Evolutionary conservation across 2,329 filamentous ascomycete genomes (phyloP).

Genomic region (Xylaria sp.): DNA sequence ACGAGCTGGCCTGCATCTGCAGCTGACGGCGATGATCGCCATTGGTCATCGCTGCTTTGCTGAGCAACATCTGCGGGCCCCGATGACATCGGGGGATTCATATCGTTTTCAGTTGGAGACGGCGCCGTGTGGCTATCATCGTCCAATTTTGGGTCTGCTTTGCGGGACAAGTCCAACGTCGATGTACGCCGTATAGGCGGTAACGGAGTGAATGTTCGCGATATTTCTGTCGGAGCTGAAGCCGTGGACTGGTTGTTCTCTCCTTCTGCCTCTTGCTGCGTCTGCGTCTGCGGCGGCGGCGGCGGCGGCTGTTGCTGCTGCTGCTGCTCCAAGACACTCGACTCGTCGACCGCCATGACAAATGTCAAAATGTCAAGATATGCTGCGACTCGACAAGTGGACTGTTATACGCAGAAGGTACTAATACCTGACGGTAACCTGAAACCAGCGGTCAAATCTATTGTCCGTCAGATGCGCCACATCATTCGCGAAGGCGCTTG

Average conservation of each 20-base stretch:
- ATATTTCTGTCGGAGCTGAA: background rate
- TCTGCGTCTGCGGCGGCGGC: background rate
- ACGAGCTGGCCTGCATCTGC: conserved; percentile 9
- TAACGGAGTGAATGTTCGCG: conserved; percentile 45
- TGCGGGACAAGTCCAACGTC: conserved; percentile 45
- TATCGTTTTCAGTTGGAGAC: conserved; percentile 27
- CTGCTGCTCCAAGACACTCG: conserved; percentile 8
- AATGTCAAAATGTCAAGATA: conserved; percentile 23
- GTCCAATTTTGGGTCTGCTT: conserved; percentile 34
- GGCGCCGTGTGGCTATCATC: conserved; percentile 22
- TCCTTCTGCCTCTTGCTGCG: background rate
- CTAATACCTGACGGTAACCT: conserved; percentile 28
- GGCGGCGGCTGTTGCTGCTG: background rate
- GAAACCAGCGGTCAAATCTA: conserved; percentile 32
- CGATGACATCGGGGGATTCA: conserved; percentile 19
- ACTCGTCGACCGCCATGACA: conserved; percentile 23
- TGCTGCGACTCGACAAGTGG: conserved; percentile 18
- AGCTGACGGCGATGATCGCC: background rate
- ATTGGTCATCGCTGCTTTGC: conserved; percentile 29
- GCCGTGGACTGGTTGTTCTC: background rate
- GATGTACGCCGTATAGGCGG: conserved; percentile 55
- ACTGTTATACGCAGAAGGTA: conserved; percentile 23
- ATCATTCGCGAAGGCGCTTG: conserved; percentile 25
- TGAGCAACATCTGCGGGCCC: conserved; percentile 20
- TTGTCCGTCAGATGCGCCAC: conserved; percentile 28